Base-by-base conservation (phyloP, 2,329 filamentous ascomycete species). In the Aspergillus arachidicola region DNA sequence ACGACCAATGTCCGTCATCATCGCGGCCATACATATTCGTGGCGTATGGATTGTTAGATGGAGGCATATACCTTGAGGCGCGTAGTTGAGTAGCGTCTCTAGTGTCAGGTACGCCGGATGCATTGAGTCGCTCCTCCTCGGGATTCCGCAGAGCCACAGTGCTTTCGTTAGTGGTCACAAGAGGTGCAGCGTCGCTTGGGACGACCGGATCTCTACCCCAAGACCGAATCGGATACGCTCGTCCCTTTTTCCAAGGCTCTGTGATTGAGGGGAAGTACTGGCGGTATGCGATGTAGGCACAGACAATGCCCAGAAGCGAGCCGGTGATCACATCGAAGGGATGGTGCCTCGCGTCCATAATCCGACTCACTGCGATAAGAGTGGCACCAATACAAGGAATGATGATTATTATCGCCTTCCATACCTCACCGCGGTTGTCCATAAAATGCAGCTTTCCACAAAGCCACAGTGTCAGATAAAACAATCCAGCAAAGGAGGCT, bases 321-420 rank as follows among this genome's bases (percentile, higher is more conserved):
- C 86, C 86, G 14, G 82, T 83, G 46, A 88, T 79, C 34, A 88
- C 86, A 66, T 88, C 86, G 71, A 88, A 87, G 0, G 85, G 85
- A 68, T 88, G 86, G 63, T 88, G 86, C 19, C 86, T 81, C 26
- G 85, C 85, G 68, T 88, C 86, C 85, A 87, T 87, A 61, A 87
- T 87, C 51, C 86, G 82, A 16, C 83, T 83, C 43, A 84, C 82
- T 6, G 85, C 84, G 59, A 88, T 80, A 48, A 87, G 78, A 12
- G 81, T 79, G 21, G 86, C 86, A 26, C 79, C 84, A 19, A 88
- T 78, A 11, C 81, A 79, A 1, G 86, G 86, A 5, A 84, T 75
- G 64, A 86, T 75, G 45, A 86, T 81, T 26, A 87, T 71, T 60
- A 87, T 80, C 2, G 83, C 76, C 69, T 87, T 87, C 86, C 86